Percentiles rank a stretch among this genome's conserved stretches.
These are phyloP conservation scores for Sordariomycetes sp. DNA, from an alignment of 2,329 filamentous ascomycete species.

Conservation along the genomic window DNA sequence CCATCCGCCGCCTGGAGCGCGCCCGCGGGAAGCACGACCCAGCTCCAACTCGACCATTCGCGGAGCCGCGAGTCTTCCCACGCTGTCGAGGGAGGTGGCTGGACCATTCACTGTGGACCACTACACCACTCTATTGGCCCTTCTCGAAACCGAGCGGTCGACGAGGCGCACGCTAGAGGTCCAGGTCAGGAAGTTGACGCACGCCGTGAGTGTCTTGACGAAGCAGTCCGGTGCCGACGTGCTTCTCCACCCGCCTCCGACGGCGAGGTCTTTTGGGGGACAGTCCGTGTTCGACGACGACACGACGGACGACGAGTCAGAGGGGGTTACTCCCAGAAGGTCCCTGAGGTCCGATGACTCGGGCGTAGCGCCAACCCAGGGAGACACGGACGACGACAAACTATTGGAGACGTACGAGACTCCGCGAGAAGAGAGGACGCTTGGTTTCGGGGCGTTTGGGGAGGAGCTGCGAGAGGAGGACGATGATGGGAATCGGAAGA, in stretches of 20 bases:
- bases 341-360: slow-evolving; percentile 16
- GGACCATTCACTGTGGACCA: slow-evolving; percentile 27
- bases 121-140: slow-evolving; percentile 32
- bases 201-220: slow-evolving; percentile 32
- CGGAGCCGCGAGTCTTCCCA: slow-evolving; percentile 29
- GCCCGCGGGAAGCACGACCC: slow-evolving; percentile 14
- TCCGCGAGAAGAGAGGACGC: slow-evolving; percentile 29
- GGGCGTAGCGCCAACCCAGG: slow-evolving; percentile 16
- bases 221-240: slow-evolving; percentile 1
- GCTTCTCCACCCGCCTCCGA: neutral
- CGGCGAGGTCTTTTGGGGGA: slow-evolving; percentile 3
- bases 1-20: slow-evolving; percentile 18
- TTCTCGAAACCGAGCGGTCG: slow-evolving; percentile 43
- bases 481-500: slow-evolving; percentile 26
- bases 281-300: slow-evolving; percentile 5
- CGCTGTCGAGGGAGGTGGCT: slow-evolving; percentile 18
- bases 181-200: slow-evolving; percentile 38
- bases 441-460: slow-evolving; percentile 24
- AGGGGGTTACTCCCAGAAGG: slow-evolving; percentile 6
- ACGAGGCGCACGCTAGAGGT: slow-evolving; percentile 41
- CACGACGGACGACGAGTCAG: slow-evolving; percentile 6
- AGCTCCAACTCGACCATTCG: slow-evolving; percentile 33
- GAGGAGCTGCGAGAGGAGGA: slow-evolving; percentile 25
- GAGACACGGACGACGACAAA: slow-evolving; percentile 24
- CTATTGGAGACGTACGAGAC: slow-evolving; percentile 37